Evolutionary conservation across 495 filamentous ascomycete species (phyloP).

Genomic region (Xylaria nigripes): DNA sequence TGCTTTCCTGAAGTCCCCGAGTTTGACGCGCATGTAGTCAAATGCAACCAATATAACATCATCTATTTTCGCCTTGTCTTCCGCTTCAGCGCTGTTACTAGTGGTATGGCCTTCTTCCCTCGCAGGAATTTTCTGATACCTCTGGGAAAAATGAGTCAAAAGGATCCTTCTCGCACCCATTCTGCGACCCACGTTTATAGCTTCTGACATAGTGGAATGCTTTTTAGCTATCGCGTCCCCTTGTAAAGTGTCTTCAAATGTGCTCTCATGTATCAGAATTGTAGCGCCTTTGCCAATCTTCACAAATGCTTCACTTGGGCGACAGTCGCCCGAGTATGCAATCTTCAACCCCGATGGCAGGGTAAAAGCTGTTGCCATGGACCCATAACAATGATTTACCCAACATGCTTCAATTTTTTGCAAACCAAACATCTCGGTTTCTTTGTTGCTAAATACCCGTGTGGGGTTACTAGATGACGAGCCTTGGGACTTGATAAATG

Average conservation of each 20-base stretch:
- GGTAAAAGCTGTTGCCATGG: constrained; percentile 66
- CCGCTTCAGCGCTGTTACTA: constrained; percentile 6
- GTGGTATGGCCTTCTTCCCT: constrained; percentile 29
- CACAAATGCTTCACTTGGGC: constrained; percentile 63
- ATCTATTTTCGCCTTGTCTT: constrained; percentile 19
- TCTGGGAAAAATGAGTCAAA: constrained; percentile 89
- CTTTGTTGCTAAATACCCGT: constrained; percentile 10
- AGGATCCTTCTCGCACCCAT: constrained; percentile 74
- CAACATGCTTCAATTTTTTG: constrained; percentile 46
- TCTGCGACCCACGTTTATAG: constrained; percentile 60
- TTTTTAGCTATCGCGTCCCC: constrained; percentile 80
- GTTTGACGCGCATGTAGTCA: constrained; percentile 77
- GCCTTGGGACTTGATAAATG: constrained; percentile 7
- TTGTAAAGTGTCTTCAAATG: constrained; percentile 76
- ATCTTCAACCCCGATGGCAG: constrained; percentile 76
- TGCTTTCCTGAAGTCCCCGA: constrained; percentile 73
- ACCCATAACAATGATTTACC: constrained; percentile 72
- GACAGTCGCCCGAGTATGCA: constrained; percentile 87
- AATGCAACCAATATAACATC: constrained; percentile 69
- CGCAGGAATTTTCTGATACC: constrained; percentile 80
- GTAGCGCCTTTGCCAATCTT: constrained; percentile 65
- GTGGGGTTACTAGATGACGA: constrained; percentile 4
- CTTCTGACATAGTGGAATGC: constrained; percentile 79
- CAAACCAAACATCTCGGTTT: constrained; percentile 31
- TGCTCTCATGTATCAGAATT: constrained; percentile 88